Conservation (phyloP, 495 filamentous ascomycete genomes). For the Neurospora tetrasperma region DNA sequence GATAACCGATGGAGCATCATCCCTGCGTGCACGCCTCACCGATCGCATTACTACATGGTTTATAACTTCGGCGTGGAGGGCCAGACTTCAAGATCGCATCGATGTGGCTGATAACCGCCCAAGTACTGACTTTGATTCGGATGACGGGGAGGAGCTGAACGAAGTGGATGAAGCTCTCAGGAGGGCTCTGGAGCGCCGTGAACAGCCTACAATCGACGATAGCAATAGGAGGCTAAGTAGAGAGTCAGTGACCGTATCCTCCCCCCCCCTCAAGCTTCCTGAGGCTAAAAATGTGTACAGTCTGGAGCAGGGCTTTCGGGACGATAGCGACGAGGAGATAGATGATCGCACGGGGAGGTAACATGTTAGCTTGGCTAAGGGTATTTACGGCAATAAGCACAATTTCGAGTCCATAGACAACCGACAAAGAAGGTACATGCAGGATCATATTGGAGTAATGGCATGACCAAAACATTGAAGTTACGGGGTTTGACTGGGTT, state of each 20-base stretch:
- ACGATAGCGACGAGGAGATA: constrained; percentile 24
- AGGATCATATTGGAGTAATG: not conserved
- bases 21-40: constrained; percentile 52
- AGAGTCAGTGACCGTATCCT: constrained; percentile 39
- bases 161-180: constrained; percentile 58
- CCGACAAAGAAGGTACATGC: not conserved
- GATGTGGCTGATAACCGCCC: constrained; percentile 31
- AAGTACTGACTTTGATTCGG: constrained; percentile 37
- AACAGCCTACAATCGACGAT: constrained; percentile 35
- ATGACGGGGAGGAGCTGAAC: constrained; percentile 51
- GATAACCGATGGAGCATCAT: constrained; percentile 50
- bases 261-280: not conserved
- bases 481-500: not conserved
- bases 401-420: not conserved
- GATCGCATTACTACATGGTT: constrained; percentile 44
- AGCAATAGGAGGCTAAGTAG: constrained; percentile 57
- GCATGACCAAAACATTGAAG: not conserved
- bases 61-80: constrained; percentile 46
- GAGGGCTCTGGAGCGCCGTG: constrained; percentile 45
- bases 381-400: not conserved
- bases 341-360: not conserved
- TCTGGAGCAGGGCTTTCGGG: constrained; percentile 29
- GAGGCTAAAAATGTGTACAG: constrained; percentile 17
- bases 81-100: constrained; percentile 23
- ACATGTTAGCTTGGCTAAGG: constrained; percentile 7